Conservation (phyloP, 2,329 filamentous ascomycete species). For the Paraphaeosphaeria sporulosa region DNA sequence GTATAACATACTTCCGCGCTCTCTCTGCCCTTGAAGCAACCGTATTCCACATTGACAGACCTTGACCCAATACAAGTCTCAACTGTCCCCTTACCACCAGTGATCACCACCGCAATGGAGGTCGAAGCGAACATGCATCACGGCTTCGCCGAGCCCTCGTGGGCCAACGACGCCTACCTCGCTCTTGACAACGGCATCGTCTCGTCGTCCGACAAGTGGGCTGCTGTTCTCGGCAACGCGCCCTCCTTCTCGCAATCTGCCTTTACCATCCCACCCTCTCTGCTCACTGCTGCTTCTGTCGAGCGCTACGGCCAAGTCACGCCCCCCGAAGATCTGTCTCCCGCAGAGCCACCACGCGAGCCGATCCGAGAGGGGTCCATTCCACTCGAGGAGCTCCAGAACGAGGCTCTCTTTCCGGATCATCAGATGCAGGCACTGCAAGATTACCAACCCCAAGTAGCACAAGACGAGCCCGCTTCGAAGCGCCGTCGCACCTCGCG, state of each 20-base stretch:
- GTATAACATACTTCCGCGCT: background rate
- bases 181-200: constrained; percentile 29
- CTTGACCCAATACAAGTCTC: background rate
- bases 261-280: constrained; percentile 39
- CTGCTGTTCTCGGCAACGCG: constrained; percentile 23
- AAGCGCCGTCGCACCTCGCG: constrained; percentile 41
- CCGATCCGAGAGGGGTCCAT: constrained; percentile 32
- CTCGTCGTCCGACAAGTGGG: constrained; percentile 33
- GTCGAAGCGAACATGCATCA: constrained; percentile 22
- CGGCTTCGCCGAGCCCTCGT: constrained; percentile 28
- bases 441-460: constrained; percentile 17
- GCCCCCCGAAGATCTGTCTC: constrained; percentile 46
- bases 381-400: constrained; percentile 37
- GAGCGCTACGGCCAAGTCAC: constrained; percentile 47
- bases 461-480: constrained; percentile 18
- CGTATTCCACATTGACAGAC: background rate
- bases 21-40: background rate
- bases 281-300: constrained; percentile 36
- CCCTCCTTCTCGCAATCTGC: constrained; percentile 17
- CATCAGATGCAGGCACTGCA: constrained; percentile 16
- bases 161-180: constrained; percentile 38
- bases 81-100: background rate
- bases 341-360: constrained; percentile 23
- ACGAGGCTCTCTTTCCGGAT: constrained; percentile 36
- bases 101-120: constrained; percentile 27